Evolutionary conservation across 352 stramenopile genomes (phyloP).

Genomic region (Pythium diclinum): DNA sequence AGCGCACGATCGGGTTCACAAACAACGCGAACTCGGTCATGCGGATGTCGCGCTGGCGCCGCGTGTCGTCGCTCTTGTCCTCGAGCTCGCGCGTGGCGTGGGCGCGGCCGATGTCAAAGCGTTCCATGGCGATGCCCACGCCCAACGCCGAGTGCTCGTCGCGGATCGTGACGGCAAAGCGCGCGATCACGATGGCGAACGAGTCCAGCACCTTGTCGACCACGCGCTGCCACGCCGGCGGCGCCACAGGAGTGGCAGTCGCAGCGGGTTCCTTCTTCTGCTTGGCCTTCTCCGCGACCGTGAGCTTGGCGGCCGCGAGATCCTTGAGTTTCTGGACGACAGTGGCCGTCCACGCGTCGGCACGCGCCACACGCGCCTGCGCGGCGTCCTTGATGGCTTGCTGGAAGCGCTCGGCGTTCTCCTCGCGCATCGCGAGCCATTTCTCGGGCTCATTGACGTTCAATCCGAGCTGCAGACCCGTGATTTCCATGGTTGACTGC

Average conservation of each 20-base stretch:
- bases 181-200: conserved; percentile 50
- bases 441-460: conserved; percentile 63
- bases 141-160: conserved; percentile 55
- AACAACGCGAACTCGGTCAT: conserved; percentile 69
- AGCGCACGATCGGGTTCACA: conserved; percentile 44
- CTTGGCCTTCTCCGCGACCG: conserved; percentile 28
- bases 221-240: conserved; percentile 53
- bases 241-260: neutral
- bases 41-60: conserved; percentile 46
- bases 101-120: conserved; percentile 56
- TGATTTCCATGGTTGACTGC: conserved; percentile 50
- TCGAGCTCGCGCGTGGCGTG: conserved; percentile 1
- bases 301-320: conserved; percentile 35
- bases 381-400: conserved; percentile 57
- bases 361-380: conserved; percentile 40
- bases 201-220: conserved; percentile 73
- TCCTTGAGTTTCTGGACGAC: conserved; percentile 67
- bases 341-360: conserved; percentile 53
- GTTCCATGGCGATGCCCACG: conserved; percentile 55
- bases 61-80: conserved; percentile 19
- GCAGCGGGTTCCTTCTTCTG: neutral
- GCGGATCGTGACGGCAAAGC: conserved; percentile 51
- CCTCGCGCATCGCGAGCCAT: conserved; percentile 68
- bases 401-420: conserved; percentile 58
- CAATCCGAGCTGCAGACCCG: conserved; percentile 51